Percentiles rank a stretch among this genome's conserved stretches.
phyloP scores from a whole-genome alignment of 2,329 filamentous ascomycete species.

The Trichoderma harzianum region DNA sequence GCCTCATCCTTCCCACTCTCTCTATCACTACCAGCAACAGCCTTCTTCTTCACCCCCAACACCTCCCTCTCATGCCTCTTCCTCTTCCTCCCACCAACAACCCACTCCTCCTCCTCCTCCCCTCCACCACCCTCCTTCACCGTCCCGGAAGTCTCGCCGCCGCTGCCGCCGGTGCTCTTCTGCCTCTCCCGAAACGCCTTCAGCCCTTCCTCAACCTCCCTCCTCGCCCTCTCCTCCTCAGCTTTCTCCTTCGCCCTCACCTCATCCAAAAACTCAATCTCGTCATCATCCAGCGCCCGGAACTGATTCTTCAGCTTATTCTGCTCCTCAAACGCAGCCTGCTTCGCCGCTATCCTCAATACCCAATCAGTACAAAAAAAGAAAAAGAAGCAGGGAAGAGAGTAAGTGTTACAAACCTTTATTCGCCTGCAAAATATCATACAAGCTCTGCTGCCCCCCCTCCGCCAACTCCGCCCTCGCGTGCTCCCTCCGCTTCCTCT shows the following conservation, averaged over 20 bases:
- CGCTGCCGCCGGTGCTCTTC: slow-evolving; percentile 27
- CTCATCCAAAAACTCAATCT: slow-evolving; percentile 69
- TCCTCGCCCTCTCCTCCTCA: slow-evolving; percentile 53
- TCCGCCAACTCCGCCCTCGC: slow-evolving; percentile 42
- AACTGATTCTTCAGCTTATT: slow-evolving; percentile 73
- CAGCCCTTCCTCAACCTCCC: slow-evolving; percentile 57
- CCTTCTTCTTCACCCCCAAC: slow-evolving; percentile 32
- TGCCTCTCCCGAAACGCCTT: slow-evolving; percentile 54
- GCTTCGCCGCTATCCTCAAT: slow-evolving; percentile 69
- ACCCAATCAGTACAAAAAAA: neutral
- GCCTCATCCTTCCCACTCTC: slow-evolving; percentile 8
- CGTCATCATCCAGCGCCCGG: slow-evolving; percentile 72
- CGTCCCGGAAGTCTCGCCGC: slow-evolving; percentile 22
- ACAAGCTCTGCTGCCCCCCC: slow-evolving; percentile 60
- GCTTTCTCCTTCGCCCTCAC: slow-evolving; percentile 47
- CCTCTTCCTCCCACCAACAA: slow-evolving; percentile 35
- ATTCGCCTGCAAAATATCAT: slow-evolving; percentile 74
- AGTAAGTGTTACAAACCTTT: slow-evolving; percentile 54
- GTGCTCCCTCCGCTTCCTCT: slow-evolving; percentile 53
- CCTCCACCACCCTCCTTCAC: slow-evolving; percentile 26
- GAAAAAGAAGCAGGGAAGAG: neutral
- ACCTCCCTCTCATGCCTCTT: slow-evolving; percentile 36
- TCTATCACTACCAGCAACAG: slow-evolving; percentile 20
- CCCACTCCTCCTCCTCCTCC: slow-evolving; percentile 31
- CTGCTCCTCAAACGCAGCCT: slow-evolving; percentile 77